Conservation (phyloP, 305 asterid species). For the Ajuga reptans region DNA sequence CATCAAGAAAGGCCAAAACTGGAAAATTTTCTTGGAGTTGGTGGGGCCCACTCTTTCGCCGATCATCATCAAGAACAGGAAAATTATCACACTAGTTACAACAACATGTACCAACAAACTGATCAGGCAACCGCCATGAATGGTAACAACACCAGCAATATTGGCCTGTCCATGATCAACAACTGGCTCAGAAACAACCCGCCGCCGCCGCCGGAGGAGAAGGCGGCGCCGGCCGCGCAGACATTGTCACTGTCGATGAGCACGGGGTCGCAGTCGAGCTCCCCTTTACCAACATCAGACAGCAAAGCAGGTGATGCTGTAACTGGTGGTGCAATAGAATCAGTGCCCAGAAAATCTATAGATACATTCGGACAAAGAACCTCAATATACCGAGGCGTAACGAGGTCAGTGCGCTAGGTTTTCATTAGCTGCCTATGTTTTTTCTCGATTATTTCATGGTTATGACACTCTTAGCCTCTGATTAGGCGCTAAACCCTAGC, state of each 20-base stretch:
- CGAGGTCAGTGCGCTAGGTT: conserved; percentile 33
- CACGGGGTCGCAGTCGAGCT: conserved; percentile 39
- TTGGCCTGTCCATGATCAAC: conserved; percentile 78
- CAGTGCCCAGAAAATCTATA: conserved; percentile 51
- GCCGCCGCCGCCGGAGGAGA: conserved; percentile 23
- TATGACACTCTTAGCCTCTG: too few species aligned
- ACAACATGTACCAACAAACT: conserved; percentile 28
- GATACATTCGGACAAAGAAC: conserved; percentile 91
- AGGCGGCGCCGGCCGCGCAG: conserved; percentile 24
- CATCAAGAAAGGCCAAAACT: conserved; percentile 50
- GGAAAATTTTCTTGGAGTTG: conserved; percentile 55
- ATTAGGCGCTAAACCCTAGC: too few species aligned
- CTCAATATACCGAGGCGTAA: conserved; percentile 88
- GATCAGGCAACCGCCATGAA: conserved; percentile 15
- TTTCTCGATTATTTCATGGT: too few species aligned
- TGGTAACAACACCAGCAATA: conserved; percentile 4
- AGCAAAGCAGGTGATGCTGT: conserved; percentile 21
- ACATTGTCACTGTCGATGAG: conserved; percentile 65
- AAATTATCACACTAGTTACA: not conserved
- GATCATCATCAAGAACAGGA: conserved; percentile 23
- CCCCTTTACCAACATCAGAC: not conserved
- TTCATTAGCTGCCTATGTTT: too few species aligned
- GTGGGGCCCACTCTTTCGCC: conserved; percentile 28
- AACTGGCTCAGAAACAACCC: conserved; percentile 66
- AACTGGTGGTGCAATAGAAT: conserved; percentile 38